Base-by-base conservation (phyloP, 2,329 filamentous ascomycete species). In the Boeremia lycopersici region DNA sequence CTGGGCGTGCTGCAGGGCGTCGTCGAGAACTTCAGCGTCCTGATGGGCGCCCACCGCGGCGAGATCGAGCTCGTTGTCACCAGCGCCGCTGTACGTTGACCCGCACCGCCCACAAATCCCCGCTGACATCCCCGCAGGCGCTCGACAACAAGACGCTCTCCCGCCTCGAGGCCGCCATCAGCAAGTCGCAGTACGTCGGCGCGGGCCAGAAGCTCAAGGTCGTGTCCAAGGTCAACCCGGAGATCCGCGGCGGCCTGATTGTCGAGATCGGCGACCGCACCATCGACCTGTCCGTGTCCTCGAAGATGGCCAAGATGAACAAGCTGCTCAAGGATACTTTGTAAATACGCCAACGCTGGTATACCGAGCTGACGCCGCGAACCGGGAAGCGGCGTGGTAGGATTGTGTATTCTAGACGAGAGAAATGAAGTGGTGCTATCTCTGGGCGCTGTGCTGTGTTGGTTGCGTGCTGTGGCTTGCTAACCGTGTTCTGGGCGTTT, bases 151-250 rank as follows among this genome's bases (percentile, higher is more conserved):
- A 87, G 84, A 92, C 89, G 62, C 85, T 99, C 71, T 82, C 78
- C 77, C 89, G 95, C 74, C 86, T 99, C 68, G 93, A 99, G 84
- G 80, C 82, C 66, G 92, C 93, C 69, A 87, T 98, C 71, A 76
- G 88, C 80, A 98, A 97, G 86, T 96, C 92, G 61, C 79, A 88
- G 76, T 96, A 92, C 81, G 86, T 93, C 69, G 88, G 89, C 75
- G 85, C 89, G 77, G 93, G 93, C 82, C 93, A 97, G 89, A 98
- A 96, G 85, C 87, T 98, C 79, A 98, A 96, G 89, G 89, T 98
- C 71, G 90, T 91, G 70, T 89, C 96, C 81, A 89, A 91, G 84
- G 90, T 98, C 78, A 95, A 96, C 86, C 85, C 93, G 59, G 93
- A 98, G 56, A 93, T 99, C 74, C 81, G 96, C 65, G 95, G 95